phyloP scores from a whole-genome alignment of 257 asterid species.

The Nicotiana attenuata region DNA sequence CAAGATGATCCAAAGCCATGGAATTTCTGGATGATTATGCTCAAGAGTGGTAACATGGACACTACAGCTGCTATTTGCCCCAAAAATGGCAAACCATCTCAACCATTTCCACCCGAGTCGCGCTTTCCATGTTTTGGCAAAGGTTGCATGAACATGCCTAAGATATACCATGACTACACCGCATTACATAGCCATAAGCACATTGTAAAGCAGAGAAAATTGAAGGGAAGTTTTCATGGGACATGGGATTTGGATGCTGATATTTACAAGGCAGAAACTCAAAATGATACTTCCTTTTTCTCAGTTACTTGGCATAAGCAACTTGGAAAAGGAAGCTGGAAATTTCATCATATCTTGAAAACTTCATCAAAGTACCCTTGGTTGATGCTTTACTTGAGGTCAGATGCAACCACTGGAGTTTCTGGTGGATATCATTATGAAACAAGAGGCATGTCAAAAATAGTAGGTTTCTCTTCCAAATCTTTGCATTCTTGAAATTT shows the following conservation, averaged over 20 bases:
- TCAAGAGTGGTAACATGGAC: slow-evolving; percentile 82
- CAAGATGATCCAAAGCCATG: slow-evolving; percentile 61
- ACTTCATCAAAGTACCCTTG: slow-evolving; percentile 75
- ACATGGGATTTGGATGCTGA: slow-evolving; percentile 62
- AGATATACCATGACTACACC: slow-evolving; percentile 68
- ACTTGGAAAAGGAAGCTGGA: slow-evolving; percentile 72
- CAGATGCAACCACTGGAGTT: slow-evolving; percentile 67
- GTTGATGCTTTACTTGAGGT: slow-evolving; percentile 81
- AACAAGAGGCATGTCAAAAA: slow-evolving; percentile 73
- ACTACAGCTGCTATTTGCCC: slow-evolving; percentile 69
- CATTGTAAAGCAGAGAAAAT: slow-evolving; percentile 20
- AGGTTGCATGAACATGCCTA: slow-evolving; percentile 81
- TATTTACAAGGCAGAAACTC: slow-evolving; percentile 17
- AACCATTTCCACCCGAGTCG: slow-evolving; percentile 41
- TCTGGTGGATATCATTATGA: slow-evolving; percentile 84
- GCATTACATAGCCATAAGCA: slow-evolving; percentile 19
- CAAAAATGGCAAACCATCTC: slow-evolving; percentile 41
- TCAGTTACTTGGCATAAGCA: slow-evolving; percentile 74
- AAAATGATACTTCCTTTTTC: slow-evolving; percentile 38
- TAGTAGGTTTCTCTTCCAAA: slow-evolving; percentile 28
- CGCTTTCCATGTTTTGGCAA: slow-evolving; percentile 71
- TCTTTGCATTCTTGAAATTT: not conserved
- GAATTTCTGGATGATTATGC: slow-evolving; percentile 94
- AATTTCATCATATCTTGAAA: slow-evolving; percentile 57
- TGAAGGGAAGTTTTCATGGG: slow-evolving; percentile 64